Base-by-base conservation (phyloP, 768 basidiomycete species). In the Coprinopsis marcescibilis region DNA sequence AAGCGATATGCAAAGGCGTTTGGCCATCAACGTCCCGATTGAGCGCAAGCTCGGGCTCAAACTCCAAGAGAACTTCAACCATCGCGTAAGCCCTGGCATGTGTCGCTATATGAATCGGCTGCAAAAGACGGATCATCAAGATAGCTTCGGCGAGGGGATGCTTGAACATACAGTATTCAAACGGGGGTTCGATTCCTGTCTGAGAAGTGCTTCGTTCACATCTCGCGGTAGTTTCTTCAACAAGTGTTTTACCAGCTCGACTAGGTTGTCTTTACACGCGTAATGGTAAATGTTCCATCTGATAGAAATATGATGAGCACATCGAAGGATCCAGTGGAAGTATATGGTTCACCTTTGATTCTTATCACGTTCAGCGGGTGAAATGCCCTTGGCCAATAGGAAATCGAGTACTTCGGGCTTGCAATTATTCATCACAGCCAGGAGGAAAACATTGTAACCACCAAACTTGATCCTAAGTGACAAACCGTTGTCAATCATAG, bases 261-360 rank as follows among this genome's bases (percentile, higher is more conserved):
- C 48, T 7, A 64, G 37, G 34, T 60, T 61, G 0, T 46, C 39
- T 0, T 53, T 30, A 54, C 69, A 72, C 25, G 76, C 56, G 13
- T 70, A 59, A 57, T 83, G 81, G 49, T 71, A 75, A 17, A 81
- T 70, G 53, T 83, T 83, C 67, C 68, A 77, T 4, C 80, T 83
- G n/a, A n/a, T n/a, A n/a, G n/a, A n/a, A n/a, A n/a, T n/a, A n/a
- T n/a, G n/a, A n/a, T n/a, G n/a, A n/a, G n/a, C n/a, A n/a, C n/a
- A n/a, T n/a, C n/a, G n/a, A n/a, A n/a, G n/a, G n/a, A n/a, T n/a
- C n/a, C n/a, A n/a, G n/a, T n/a, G n/a, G n/a, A n/a, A n/a, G n/a
- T n/a, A n/a, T n/a, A n/a, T n/a, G n/a, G n/a, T 68, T 40, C 60
- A 80, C 79, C 75, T 72, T 54, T 63, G 61, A n/a, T 53, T 51